A percentile compares a stretch with the other conserved stretches of the same genome.
Conservation (phyloP, 179 eudicot species). For the Amaranthus tricolor region DNA sequence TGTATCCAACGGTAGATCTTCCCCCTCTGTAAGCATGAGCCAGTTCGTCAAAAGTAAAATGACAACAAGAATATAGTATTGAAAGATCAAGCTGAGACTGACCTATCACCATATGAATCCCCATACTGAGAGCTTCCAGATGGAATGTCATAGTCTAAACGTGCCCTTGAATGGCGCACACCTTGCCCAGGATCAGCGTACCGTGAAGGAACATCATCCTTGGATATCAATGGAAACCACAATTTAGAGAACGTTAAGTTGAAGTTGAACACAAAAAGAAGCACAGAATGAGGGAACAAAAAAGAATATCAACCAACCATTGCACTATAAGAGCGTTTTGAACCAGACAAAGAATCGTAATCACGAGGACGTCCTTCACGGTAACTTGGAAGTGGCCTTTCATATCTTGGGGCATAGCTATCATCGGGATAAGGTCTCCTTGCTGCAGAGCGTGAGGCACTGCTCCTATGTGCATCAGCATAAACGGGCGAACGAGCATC, state of each 20-base stretch:
- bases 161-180: slow-evolving; percentile 82
- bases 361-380: slow-evolving; percentile 87
- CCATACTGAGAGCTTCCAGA: slow-evolving; percentile 67
- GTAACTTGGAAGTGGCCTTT: slow-evolving; percentile 78
- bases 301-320: slow-evolving; percentile 41
- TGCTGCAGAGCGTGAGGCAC: slow-evolving; percentile 52
- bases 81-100: slow-evolving; percentile 6
- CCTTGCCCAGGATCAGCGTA: slow-evolving; percentile 60
- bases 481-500: slow-evolving; percentile 65
- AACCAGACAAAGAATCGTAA: slow-evolving; percentile 74
- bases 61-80: not conserved
- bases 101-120: slow-evolving; percentile 86
- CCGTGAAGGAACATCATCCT: slow-evolving; percentile 86
- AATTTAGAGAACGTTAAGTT: not conserved
- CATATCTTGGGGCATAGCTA: slow-evolving; percentile 68
- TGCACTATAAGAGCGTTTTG: slow-evolving; percentile 80
- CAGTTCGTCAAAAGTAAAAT: not conserved
- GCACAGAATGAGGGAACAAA: not conserved
- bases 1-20: slow-evolving; percentile 70
- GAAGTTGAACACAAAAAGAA: not conserved
- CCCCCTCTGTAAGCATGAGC: slow-evolving; percentile 50
- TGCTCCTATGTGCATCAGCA: slow-evolving; percentile 61
- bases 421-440: slow-evolving; percentile 83
- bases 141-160: slow-evolving; percentile 79
- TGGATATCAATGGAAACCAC: slow-evolving; percentile 1